A percentile compares a stretch with the other conserved stretches of the same genome.
phyloP scores from a whole-genome alignment of 306 rosid genomes.

The Castanea sativa region DNA sequence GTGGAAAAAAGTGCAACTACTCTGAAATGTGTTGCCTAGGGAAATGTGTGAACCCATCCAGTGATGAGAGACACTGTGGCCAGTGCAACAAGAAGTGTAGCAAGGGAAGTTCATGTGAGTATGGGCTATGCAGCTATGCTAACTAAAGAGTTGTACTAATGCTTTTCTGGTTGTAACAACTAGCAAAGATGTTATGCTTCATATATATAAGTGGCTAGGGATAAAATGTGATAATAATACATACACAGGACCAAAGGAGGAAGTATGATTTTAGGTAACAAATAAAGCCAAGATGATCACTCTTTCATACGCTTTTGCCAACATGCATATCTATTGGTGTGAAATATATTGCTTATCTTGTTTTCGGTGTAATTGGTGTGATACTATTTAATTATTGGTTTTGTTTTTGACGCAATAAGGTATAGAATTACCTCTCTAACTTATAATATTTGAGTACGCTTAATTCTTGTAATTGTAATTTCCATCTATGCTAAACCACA shows the following conservation, averaged over 20 bases:
- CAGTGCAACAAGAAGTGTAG: conserved; percentile 39
- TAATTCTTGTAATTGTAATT: too few relatives aligned
- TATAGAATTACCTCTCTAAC: too few relatives aligned
- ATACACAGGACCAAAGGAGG: too few relatives aligned
- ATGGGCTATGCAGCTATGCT: conserved; percentile 68
- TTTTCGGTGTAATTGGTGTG: neutral
- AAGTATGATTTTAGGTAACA: too few relatives aligned
- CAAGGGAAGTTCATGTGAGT: conserved; percentile 33
- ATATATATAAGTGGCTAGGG: too few relatives aligned
- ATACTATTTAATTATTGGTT: neutral
- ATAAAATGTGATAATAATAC: too few relatives aligned
- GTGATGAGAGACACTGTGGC: neutral
- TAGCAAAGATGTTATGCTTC: neutral
- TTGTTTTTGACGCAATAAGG: too few relatives aligned
- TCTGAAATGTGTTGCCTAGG: conserved; percentile 55
- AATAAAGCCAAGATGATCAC: too few relatives aligned
- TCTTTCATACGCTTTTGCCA: too few relatives aligned
- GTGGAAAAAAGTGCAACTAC: conserved; percentile 59
- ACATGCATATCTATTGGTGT: too few relatives aligned
- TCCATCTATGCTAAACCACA: too few relatives aligned
- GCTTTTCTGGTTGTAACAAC: neutral
- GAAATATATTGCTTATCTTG: neutral
- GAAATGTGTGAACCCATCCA: conserved; percentile 45
- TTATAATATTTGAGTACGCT: too few relatives aligned
- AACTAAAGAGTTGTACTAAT: neutral